These are phyloP conservation scores for Colletotrichum sp. DNA, from an alignment of 2,329 filamentous ascomycete species.

Conservation along the genomic window DNA sequence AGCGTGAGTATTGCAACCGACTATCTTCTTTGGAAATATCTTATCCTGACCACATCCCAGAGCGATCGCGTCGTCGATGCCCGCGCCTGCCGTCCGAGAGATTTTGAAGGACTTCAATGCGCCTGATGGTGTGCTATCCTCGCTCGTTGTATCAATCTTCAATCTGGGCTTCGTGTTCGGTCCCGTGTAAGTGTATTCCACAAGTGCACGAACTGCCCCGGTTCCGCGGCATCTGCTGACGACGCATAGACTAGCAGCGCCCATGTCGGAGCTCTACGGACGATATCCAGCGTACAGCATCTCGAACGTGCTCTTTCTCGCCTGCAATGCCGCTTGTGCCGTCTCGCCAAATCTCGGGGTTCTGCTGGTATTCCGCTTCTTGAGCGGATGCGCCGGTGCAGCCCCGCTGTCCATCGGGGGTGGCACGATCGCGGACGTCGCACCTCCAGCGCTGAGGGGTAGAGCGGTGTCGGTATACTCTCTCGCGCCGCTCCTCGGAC, in stretches of 20 bases:
- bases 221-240: background rate
- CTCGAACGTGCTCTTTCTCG: conserved; percentile 33
- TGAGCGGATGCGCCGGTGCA: conserved; percentile 31
- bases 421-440: conserved; percentile 39
- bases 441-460: conserved; percentile 34
- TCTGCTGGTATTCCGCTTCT: conserved; percentile 36
- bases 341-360: conserved; percentile 25
- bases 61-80: background rate
- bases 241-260: conserved; percentile 25
- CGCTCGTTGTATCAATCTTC: conserved; percentile 54
- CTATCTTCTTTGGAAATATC: background rate
- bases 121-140: conserved; percentile 29
- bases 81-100: background rate
- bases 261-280: conserved; percentile 43
- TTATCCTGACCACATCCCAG: background rate
- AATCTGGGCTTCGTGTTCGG: conserved; percentile 49
- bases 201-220: too few species aligned
- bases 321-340: conserved; percentile 34
- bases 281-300: conserved; percentile 31
- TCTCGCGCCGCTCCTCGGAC: conserved; percentile 37
- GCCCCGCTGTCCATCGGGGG: conserved; percentile 35
- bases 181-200: conserved; percentile 36
- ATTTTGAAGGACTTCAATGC: background rate
- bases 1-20: background rate
- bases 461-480: conserved; percentile 36